phyloP scores from a whole-genome alignment of 2,329 filamentous ascomycete species.

The Penicillium sumatraense region DNA sequence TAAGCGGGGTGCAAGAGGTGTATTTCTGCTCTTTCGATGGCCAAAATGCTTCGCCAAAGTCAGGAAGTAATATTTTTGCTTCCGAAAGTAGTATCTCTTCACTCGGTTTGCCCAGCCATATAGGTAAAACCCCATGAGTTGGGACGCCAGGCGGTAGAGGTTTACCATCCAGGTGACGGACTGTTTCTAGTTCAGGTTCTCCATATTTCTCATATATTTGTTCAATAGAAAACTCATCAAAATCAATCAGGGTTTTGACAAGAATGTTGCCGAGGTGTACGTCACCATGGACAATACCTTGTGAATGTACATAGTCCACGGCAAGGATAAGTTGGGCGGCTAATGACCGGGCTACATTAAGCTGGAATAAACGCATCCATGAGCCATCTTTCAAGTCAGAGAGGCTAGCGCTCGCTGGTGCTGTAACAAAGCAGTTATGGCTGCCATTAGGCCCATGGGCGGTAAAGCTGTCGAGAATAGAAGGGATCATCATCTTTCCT shows the following conservation, averaged over 20 bases:
- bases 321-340: slow-evolving; percentile 36
- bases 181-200: slow-evolving; percentile 22
- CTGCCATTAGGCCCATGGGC: slow-evolving; percentile 24
- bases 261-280: slow-evolving; percentile 33
- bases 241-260: slow-evolving; percentile 18
- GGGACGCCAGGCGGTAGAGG: slow-evolving; percentile 26
- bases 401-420: slow-evolving; percentile 24
- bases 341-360: slow-evolving; percentile 28
- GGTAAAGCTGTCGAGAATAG: slow-evolving; percentile 16
- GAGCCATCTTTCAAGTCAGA: slow-evolving; percentile 23
- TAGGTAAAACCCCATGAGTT: slow-evolving; percentile 15
- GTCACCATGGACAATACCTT: slow-evolving; percentile 34
- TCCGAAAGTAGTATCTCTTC: slow-evolving; percentile 30
- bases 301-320: slow-evolving; percentile 34
- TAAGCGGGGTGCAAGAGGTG: slow-evolving; percentile 21
- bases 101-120: slow-evolving; percentile 26
- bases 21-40: slow-evolving; percentile 11
- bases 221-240: slow-evolving; percentile 24
- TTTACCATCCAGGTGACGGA: slow-evolving; percentile 27
- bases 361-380: slow-evolving; percentile 28
- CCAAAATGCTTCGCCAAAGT: slow-evolving; percentile 34
- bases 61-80: slow-evolving; percentile 28
- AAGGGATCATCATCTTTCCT: slow-evolving; percentile 13
- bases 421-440: slow-evolving; percentile 30
- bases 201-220: slow-evolving; percentile 27